A percentile compares a stretch with the other conserved stretches of the same genome.
Conservation (phyloP, 305 asterid species). For the Fraxinus nigra region DNA sequence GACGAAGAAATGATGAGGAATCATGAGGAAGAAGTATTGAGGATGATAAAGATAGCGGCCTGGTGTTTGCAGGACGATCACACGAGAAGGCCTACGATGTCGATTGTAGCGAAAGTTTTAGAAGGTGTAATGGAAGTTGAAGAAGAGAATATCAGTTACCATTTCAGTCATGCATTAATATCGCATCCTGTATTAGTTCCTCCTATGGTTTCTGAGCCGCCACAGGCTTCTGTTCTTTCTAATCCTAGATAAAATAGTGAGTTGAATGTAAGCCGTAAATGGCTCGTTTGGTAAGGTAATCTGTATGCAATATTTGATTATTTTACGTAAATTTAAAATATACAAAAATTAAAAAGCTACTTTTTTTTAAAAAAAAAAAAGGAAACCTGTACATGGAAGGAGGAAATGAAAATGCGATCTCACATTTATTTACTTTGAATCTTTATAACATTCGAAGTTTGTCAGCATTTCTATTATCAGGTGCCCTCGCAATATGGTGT, state of each 20-base stretch:
- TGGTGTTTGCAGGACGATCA: slow-evolving; percentile 29
- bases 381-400: background rate
- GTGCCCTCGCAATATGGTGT: slow-evolving; percentile 43
- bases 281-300: background rate
- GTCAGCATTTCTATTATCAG: slow-evolving; percentile 24
- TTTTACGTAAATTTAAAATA: background rate
- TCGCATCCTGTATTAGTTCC: background rate
- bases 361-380: background rate
- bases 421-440: background rate
- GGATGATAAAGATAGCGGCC: slow-evolving; percentile 19
- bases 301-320: background rate
- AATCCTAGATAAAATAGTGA: background rate
- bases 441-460: background rate
- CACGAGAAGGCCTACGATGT: slow-evolving; percentile 26
- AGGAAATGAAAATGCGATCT: background rate
- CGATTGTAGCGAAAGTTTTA: slow-evolving; percentile 19
- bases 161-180: background rate
- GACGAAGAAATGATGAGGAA: slow-evolving; percentile 16
- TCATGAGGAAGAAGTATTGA: slow-evolving; percentile 5
- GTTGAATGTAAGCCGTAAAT: background rate
- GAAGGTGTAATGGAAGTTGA: slow-evolving; percentile 27
- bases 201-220: background rate
- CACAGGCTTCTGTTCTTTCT: background rate
- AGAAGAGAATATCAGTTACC: background rate
- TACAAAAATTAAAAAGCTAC: background rate